Conservation (phyloP, 73 alveolate genomes). For the Symbiodinium pilosum region DNA sequence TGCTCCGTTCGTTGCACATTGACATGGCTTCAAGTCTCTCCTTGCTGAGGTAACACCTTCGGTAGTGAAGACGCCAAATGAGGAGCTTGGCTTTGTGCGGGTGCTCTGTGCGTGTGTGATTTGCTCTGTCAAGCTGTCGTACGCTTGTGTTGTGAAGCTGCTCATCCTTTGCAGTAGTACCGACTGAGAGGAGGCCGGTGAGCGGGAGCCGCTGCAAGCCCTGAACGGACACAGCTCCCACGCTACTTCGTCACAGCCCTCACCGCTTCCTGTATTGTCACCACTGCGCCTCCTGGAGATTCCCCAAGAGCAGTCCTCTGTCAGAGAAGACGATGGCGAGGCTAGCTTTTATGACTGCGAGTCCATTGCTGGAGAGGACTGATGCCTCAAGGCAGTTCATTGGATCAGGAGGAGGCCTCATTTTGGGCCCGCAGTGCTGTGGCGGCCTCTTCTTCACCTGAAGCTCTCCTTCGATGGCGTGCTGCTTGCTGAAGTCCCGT, state of each 20-base stretch:
- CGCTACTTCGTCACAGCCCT: not conserved
- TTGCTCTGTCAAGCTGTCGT: no score
- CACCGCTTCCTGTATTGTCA: not conserved
- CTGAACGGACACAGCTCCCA: not conserved
- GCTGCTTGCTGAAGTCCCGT: no score
- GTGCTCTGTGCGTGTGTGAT: no score
- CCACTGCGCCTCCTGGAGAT: not conserved
- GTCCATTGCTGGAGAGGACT: conserved; percentile 59
- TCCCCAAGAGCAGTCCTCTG: not conserved
- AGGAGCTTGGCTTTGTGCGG: conserved; percentile 7
- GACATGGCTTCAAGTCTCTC: not conserved
- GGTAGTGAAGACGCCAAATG: not conserved
- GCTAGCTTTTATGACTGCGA: conserved; percentile 83
- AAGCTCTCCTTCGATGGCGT: no score
- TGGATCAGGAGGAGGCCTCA: no score
- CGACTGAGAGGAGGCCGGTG: not conserved
- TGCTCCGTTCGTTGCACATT: no score
- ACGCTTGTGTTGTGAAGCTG: no score
- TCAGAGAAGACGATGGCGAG: not conserved
- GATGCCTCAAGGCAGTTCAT: no score
- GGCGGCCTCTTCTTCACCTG: no score
- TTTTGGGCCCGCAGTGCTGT: no score
- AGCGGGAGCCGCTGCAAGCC: not conserved
- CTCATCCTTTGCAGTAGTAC: no score
- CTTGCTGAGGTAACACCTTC: not conserved